phyloP scores from a whole-genome alignment of 345 rosid species.

The Eucalyptus rudis region DNA sequence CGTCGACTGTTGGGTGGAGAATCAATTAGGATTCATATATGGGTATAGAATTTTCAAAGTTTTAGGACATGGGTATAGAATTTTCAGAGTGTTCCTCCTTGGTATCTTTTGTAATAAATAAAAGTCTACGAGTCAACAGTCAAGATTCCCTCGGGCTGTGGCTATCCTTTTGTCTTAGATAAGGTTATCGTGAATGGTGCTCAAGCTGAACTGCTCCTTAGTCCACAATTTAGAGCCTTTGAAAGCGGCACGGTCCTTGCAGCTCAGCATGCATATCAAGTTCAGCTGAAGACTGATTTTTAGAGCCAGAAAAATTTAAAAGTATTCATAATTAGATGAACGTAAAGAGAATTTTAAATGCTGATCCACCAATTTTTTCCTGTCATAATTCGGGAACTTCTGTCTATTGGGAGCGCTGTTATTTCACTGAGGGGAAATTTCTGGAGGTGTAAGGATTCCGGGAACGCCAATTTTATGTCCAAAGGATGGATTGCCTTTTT shows the following conservation, averaged over 20 bases:
- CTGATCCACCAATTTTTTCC: not conserved
- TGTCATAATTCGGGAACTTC: not conserved
- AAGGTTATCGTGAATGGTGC: not conserved
- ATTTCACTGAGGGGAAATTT: not conserved
- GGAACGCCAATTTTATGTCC: not conserved
- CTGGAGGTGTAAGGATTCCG: not conserved
- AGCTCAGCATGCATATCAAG: not conserved
- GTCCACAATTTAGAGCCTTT: not conserved
- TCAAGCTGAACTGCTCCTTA: not conserved
- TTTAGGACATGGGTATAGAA: not conserved
- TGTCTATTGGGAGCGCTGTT: not conserved
- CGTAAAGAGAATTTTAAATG: not conserved
- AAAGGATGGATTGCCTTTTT: not conserved
- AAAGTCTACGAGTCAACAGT: not conserved
- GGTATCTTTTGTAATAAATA: not conserved
- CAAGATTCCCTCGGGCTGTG: not conserved
- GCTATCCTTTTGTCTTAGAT: not conserved
- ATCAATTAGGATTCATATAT: not conserved
- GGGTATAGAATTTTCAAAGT: not conserved
- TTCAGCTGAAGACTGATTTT: not conserved
- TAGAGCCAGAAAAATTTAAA: not conserved
- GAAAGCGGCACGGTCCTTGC: not conserved
- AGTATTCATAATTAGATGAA: not conserved
- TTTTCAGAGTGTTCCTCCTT: not conserved
- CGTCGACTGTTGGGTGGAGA: not conserved